A percentile compares a stretch with the other conserved stretches of the same genome.
Conservation (phyloP, 2,329 filamentous ascomycete genomes). For the Aspergillus clavatus region DNA sequence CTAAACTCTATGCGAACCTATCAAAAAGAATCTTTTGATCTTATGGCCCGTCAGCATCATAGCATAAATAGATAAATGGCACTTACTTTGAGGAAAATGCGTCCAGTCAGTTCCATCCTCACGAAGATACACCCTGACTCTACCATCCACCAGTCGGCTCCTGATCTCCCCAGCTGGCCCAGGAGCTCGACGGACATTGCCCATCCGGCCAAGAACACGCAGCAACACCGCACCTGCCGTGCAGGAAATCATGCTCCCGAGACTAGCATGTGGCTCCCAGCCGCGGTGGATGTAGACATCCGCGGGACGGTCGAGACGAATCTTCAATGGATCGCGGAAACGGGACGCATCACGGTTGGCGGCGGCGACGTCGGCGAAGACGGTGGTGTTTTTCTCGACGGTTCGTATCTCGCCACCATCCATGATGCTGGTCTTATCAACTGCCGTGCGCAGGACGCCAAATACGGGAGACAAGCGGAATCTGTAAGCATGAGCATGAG, state of each 20-base stretch:
- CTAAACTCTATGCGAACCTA: neutral
- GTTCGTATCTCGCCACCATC: neutral
- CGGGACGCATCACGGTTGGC: conserved; percentile 2
- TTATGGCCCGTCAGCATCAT: conserved; percentile 1
- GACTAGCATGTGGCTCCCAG: conserved; percentile 5
- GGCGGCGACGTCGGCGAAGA: conserved; percentile 5
- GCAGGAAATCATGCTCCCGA: conserved; percentile 3
- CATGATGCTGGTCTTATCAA: neutral
- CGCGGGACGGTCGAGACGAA: conserved; percentile 4
- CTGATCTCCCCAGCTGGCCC: conserved; percentile 4
- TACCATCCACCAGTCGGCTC: neutral
- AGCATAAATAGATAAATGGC: neutral
- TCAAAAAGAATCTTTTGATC: conserved; percentile 5
- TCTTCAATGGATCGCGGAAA: conserved; percentile 1
- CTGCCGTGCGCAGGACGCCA: conserved; percentile 8
- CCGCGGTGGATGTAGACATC: conserved; percentile 6
- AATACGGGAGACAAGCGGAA: conserved; percentile 12
- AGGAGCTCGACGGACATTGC: neutral
- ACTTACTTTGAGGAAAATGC: conserved; percentile 8
- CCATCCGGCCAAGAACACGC: neutral
- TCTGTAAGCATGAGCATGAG: neutral
- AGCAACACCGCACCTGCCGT: conserved; percentile 3
- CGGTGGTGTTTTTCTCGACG: neutral
- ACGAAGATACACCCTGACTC: conserved; percentile 5
- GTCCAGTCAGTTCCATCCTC: conserved; percentile 6